Base-by-base conservation (phyloP, 306 rosid genomes). In the Prinsepia uniflora region DNA sequence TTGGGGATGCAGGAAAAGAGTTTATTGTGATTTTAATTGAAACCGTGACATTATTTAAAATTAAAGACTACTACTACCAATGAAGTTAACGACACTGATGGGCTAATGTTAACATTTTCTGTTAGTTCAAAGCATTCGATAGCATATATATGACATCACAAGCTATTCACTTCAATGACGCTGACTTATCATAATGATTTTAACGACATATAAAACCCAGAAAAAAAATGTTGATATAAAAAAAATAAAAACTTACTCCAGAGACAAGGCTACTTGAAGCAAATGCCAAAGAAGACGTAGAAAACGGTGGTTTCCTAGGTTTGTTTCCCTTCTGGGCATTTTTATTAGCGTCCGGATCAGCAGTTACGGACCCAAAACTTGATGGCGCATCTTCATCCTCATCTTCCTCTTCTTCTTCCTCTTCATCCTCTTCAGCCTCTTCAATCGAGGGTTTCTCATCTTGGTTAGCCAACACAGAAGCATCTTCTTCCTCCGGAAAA, bases 261-360 rank as follows among this genome's bases (percentile, higher is more conserved):
- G 87, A 86, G 70, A 89, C 83, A 48, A 89, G 84, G 90, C 86
- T 83, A 67, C 85, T 64, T 39, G 97, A 87, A 71, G 96, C 85
- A 78, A 94, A 94, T 70, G 83, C 75, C 65, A 90, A 79, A 65
- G 98, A 88, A 58, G 88, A 63, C 42, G 96, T n/a, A 69, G 97
- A 90, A 89, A 90, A 94, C 64, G 98, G 95, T 24, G 95, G 77
- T 62, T 74, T 76, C 60, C 92, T 79, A 20, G 92, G 92, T 62
- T 79, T 79, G 79, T 85, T 85, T 72, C 80, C 86, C 80, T 77
- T 84, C 70, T 58, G 83, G 63, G 57, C 72, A 77, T 79, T 83
- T 76, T 79, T 78, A 17, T 74, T 68, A 49, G 66, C 74, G 61
- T 82, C 86, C 70, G 81, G 86, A 74, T 84, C 83, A 0, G 53